Conservation (phyloP, 352 stramenopile genomes). For the Phytophthora foliorum region DNA sequence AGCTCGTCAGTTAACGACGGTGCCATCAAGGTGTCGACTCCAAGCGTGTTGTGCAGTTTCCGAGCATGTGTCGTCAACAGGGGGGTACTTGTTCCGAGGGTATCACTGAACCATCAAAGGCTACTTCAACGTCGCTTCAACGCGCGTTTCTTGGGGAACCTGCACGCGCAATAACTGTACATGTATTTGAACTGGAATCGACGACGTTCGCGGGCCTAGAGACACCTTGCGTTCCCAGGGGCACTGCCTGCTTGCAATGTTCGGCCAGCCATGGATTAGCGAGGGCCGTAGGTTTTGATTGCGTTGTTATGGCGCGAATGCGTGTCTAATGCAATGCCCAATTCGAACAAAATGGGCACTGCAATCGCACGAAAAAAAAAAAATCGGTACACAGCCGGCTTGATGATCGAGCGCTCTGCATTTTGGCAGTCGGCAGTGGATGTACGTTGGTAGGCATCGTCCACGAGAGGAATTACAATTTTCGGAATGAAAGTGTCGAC, state of each 20-base stretch:
- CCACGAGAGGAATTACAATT: too few species aligned
- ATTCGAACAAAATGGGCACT: neutral
- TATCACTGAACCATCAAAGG: neutral
- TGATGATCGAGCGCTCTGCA: neutral
- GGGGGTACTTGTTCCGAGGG: neutral
- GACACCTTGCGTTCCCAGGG: slow-evolving; percentile 15
- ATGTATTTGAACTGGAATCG: neutral
- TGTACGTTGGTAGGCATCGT: too few species aligned
- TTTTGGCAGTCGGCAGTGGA: too few species aligned
- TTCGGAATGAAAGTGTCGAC: too few species aligned
- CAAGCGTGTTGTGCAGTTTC: too few species aligned
- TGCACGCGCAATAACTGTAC: too few species aligned
- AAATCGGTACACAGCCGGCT: neutral
- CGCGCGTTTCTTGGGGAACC: neutral
- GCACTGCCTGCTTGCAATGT: slow-evolving; percentile 1
- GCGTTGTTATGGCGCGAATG: slow-evolving; percentile 13
- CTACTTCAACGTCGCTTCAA: neutral
- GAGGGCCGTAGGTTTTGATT: slow-evolving; percentile 9
- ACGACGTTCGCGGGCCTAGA: neutral
- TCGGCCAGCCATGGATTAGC: neutral
- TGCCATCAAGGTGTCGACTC: too few species aligned
- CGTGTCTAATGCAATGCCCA: neutral
- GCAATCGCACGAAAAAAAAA: neutral
- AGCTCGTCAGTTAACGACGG: too few species aligned
- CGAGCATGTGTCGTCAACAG: too few species aligned